Conservation (phyloP, 2,329 filamentous ascomycete genomes). For the Hirsutella rhossiliensis region DNA sequence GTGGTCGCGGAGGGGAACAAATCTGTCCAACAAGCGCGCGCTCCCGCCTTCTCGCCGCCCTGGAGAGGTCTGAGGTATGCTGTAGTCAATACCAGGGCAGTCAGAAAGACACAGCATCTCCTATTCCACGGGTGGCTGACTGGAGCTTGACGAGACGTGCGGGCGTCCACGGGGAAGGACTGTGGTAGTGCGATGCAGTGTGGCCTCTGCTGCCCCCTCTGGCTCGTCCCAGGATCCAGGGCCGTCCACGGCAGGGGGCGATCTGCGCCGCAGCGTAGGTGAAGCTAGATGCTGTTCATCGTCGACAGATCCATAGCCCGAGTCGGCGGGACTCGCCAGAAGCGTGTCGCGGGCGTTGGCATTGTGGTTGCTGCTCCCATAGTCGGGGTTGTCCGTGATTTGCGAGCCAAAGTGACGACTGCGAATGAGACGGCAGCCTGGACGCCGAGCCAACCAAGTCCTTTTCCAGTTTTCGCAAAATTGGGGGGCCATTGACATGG, state of each 20-base stretch:
- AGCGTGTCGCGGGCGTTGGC: neutral
- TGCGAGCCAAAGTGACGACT: neutral
- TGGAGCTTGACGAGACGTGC: neutral
- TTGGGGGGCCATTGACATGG: too few species aligned
- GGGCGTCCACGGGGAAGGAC: neutral
- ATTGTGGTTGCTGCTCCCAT: neutral
- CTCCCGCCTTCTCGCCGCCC: neutral
- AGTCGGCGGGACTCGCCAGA: constrained; percentile 12
- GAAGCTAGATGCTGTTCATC: neutral
- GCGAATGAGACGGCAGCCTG: neutral
- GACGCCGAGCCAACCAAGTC: too few species aligned
- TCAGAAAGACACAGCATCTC: neutral
- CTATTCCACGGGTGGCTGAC: neutral
- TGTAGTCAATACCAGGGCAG: neutral
- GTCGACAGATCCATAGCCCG: constrained; percentile 17
- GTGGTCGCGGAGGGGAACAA: constrained; percentile 31
- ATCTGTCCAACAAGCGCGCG: constrained; percentile 30
- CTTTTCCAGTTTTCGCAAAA: too few species aligned
- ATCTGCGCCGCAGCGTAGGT: neutral
- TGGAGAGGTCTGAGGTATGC: constrained; percentile 4
- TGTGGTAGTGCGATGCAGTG: neutral
- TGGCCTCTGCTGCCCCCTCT: neutral
- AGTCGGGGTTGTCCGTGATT: neutral
- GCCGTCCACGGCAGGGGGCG: constrained; percentile 2
- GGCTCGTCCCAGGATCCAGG: constrained; percentile 2